Percentiles rank a stretch among this genome's conserved stretches.
Evolutionary conservation across 441 rosid species (phyloP).

Genomic region (Gossypium lobatum): DNA sequence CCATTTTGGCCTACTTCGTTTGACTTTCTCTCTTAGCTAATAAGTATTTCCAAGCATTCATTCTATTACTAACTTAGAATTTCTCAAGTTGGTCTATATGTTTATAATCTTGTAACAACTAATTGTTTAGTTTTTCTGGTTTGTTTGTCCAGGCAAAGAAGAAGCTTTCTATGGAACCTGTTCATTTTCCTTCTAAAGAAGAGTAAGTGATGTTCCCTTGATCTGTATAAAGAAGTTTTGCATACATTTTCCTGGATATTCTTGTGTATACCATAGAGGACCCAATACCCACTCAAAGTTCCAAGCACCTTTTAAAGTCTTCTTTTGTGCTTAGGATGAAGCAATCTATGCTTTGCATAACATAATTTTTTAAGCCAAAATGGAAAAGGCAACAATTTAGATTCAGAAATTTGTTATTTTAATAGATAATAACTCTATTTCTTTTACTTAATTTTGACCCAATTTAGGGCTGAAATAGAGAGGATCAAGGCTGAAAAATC

Average conservation of each 20-base stretch:
- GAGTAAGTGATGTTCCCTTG: slow-evolving; percentile 56
- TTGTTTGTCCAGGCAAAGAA: slow-evolving; percentile 60
- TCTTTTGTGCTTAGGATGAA: not conserved
- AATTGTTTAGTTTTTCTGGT: slow-evolving; percentile 6
- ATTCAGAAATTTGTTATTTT: not conserved
- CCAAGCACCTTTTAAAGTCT: slow-evolving; percentile 1
- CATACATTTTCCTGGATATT: slow-evolving; percentile 3
- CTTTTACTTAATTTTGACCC: slow-evolving; percentile 16
- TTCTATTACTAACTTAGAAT: slow-evolving; percentile 1
- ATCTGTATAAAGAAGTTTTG: slow-evolving; percentile 14
- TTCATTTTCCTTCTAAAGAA: slow-evolving; percentile 53
- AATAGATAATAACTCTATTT: slow-evolving; percentile 3
- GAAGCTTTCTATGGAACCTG: slow-evolving; percentile 79
- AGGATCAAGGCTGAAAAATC: slow-evolving; percentile 60
- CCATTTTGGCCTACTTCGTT: slow-evolving; percentile 17
- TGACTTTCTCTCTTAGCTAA: slow-evolving; percentile 6
- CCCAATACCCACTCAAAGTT: not conserved
- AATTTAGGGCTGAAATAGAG: slow-evolving; percentile 60
- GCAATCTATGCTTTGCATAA: not conserved
- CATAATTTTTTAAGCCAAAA: not conserved
- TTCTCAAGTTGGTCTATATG: not conserved
- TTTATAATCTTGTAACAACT: not conserved
- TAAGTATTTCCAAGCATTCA: not conserved
- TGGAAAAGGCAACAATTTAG: not conserved
- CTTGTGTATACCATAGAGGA: slow-evolving; percentile 7